A percentile compares a stretch with the other conserved stretches of the same genome.
phyloP scores from a whole-genome alignment of 306 rosid genomes.

The Astragalus glycyphyllos region DNA sequence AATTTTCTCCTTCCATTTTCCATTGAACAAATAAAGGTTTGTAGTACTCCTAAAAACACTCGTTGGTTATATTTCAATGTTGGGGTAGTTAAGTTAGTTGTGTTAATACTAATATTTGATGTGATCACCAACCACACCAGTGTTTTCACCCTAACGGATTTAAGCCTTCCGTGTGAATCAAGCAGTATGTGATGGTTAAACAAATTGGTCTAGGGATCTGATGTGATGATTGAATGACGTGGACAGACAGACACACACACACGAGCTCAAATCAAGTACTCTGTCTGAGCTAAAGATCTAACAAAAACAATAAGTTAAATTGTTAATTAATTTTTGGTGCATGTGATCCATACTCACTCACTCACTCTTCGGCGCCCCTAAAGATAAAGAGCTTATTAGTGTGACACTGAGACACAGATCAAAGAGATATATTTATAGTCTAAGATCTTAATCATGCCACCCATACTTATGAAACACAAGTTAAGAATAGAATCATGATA shows the following conservation, averaged over 20 bases:
- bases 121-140: neutral
- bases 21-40: too few species aligned
- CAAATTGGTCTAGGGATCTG: constrained; percentile 24
- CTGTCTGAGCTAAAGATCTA: neutral
- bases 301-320: neutral
- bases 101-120: constrained; percentile 13
- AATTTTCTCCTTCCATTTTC: too few species aligned
- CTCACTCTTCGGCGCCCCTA: too few species aligned
- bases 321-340: neutral
- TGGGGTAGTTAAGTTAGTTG: constrained; percentile 49
- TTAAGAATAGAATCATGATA: neutral
- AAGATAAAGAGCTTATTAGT: constrained; percentile 18
- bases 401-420: neutral
- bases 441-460: constrained; percentile 29
- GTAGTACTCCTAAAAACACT: too few species aligned
- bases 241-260: constrained; percentile 4
- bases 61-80: too few species aligned
- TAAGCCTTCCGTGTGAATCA: neutral
- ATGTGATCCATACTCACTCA: too few species aligned
- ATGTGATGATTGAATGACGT: constrained; percentile 12
- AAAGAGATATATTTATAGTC: neutral
- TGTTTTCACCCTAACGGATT: neutral
- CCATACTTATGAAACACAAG: neutral
- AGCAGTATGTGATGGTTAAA: neutral
- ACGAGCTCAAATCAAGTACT: neutral